Percentiles rank a stretch among this genome's conserved stretches.
Conservation (phyloP, 352 stramenopile genomes). For the Pythium pectinolyticum region DNA sequence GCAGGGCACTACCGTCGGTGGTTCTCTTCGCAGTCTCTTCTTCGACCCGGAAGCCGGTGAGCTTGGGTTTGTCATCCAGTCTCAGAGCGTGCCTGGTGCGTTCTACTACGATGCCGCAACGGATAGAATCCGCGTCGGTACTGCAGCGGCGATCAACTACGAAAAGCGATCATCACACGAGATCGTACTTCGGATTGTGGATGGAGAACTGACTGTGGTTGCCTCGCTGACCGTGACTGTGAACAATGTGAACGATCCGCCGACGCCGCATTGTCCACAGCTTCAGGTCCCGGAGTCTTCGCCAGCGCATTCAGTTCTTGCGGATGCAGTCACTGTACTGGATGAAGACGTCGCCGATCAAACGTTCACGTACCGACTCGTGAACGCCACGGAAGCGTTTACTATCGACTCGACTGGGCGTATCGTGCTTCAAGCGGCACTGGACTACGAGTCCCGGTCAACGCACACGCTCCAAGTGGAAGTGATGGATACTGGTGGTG, state of each 20-base stretch:
- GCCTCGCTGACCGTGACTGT: slow-evolving; percentile 18
- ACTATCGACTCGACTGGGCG: slow-evolving; percentile 33
- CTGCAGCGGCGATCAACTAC: slow-evolving; percentile 33
- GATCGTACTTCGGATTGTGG: slow-evolving; percentile 21
- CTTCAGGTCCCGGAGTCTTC: slow-evolving; percentile 27
- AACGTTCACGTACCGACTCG: slow-evolving; percentile 24
- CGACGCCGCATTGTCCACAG: slow-evolving; percentile 16
- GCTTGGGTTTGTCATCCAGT: slow-evolving; percentile 28
- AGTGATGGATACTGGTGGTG: slow-evolving; percentile 31
- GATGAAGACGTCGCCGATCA: slow-evolving; percentile 33
- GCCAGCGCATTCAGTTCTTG: slow-evolving; percentile 21
- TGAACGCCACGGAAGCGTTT: slow-evolving; percentile 33
- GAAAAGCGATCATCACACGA: slow-evolving; percentile 26
- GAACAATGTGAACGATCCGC: slow-evolving; percentile 31
- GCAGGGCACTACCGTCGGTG: slow-evolving; percentile 10
- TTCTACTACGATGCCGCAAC: slow-evolving; percentile 50
- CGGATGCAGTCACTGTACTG: slow-evolving; percentile 20
- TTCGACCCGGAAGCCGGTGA: slow-evolving; percentile 25
- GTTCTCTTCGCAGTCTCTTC: slow-evolving; percentile 15
- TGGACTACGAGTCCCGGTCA: slow-evolving; percentile 43
- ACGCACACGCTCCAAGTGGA: slow-evolving; percentile 35
- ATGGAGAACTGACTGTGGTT: slow-evolving; percentile 13
- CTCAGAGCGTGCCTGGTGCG: slow-evolving; percentile 34
- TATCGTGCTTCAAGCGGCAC: slow-evolving; percentile 28
- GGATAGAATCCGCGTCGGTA: slow-evolving; percentile 37